Evolutionary conservation across 23 red algal genomes (phyloP).

Genomic region (Cyanidium caldarium): DNA sequence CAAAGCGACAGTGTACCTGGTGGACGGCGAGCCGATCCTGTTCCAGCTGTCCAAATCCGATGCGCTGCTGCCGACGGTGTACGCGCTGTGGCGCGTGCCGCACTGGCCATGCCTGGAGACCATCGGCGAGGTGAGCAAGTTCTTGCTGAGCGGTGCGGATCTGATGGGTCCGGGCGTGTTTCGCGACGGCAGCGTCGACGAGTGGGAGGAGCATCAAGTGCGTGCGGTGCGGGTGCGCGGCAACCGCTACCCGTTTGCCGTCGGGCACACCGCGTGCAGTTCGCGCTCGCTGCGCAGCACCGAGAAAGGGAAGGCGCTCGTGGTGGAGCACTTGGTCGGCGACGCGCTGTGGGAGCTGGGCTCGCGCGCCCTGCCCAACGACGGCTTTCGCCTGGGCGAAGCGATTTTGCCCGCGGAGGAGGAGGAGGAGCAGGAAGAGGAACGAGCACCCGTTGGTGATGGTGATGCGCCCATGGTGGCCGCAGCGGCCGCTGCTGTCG

Average conservation of each 20-base stretch:
- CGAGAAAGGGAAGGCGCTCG: conserved; percentile 11
- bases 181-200: neutral
- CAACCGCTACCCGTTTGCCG: conserved; percentile 8
- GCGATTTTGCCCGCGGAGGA: neutral
- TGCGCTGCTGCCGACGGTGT: conserved; percentile 6
- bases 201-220: neutral
- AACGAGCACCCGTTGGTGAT: neutral
- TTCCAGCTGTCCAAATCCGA: neutral
- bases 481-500: neutral
- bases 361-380: neutral
- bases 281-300: neutral
- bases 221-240: conserved; percentile 5
- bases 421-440: neutral
- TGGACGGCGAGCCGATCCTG: conserved; percentile 1
- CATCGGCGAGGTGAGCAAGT: neutral
- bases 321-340: conserved; percentile 10
- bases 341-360: conserved; percentile 13
- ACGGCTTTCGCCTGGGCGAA: conserved; percentile 8
- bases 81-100: conserved; percentile 9
- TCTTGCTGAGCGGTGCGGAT: conserved; percentile 14
- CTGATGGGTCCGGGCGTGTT: conserved; percentile 21
- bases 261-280: neutral
- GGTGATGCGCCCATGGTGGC: neutral
- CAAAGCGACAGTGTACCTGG: neutral
- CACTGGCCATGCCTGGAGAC: conserved; percentile 14